These are phyloP conservation scores for Epichloe sylvatica DNA, from an alignment of 2,329 filamentous ascomycete genomes.

Conservation along the genomic window DNA sequence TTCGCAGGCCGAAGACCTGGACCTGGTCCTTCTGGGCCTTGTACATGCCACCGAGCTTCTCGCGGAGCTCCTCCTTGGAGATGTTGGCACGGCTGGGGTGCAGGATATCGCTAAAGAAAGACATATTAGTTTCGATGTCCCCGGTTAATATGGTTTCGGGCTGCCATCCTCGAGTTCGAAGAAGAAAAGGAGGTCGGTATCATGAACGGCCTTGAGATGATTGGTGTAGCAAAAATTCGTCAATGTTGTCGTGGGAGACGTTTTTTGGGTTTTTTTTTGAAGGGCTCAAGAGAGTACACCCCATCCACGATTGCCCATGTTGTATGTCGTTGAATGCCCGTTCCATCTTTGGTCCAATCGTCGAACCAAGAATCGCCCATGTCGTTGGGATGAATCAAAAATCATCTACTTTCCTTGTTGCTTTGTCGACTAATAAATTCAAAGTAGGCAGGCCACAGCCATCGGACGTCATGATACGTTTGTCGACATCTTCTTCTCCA, in stretches of 20 bases:
- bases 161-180: not conserved
- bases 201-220: constrained; percentile 2
- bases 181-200: constrained; percentile 1
- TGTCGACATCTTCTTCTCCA: constrained; percentile 1
- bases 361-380: not conserved
- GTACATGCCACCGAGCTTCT: constrained; percentile 90
- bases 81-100: constrained; percentile 98
- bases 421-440: not conserved
- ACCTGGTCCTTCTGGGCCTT: constrained; percentile 97
- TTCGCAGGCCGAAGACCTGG: constrained; percentile 95
- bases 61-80: constrained; percentile 95
- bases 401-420: not conserved
- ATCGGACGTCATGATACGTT: not conserved
- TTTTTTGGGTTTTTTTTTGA: not conserved
- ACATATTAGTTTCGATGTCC: constrained; percentile 5
- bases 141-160: not conserved
- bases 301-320: not conserved
- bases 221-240: not conserved
- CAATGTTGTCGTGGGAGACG: not conserved
- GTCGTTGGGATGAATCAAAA: not conserved
- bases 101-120: constrained; percentile 73
- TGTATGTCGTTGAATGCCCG: not conserved
- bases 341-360: not conserved
- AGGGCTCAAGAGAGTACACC: no score
- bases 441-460: not conserved